A percentile compares a stretch with the other conserved stretches of the same genome.
These are phyloP conservation scores for Calonectria multiphialidica DNA, from an alignment of 2,329 filamentous ascomycete species.

Conservation along the genomic window DNA sequence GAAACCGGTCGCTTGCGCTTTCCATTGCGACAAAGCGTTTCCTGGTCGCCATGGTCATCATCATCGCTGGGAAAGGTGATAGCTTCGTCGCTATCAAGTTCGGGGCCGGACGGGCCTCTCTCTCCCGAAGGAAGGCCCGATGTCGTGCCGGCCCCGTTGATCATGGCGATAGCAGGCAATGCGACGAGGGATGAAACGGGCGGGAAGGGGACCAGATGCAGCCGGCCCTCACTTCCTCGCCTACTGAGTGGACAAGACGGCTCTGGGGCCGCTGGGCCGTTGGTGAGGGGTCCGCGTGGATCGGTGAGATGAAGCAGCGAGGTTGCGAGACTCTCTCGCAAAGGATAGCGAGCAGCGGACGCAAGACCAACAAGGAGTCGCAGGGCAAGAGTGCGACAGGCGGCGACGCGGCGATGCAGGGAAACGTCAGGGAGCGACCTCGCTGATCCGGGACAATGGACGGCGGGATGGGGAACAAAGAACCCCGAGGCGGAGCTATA, in stretches of 20 bases:
- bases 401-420: conserved; percentile 21
- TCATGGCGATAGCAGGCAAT: conserved; percentile 36
- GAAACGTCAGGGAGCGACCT: conserved; percentile 19
- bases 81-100: conserved; percentile 62
- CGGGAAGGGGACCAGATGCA: conserved; percentile 14
- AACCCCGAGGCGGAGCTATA: conserved; percentile 21
- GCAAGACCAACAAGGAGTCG: not conserved
- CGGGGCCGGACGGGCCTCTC: conserved; percentile 48
- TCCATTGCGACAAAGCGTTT: conserved; percentile 47
- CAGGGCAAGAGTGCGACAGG: conserved; percentile 5
- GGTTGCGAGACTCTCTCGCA: conserved; percentile 7
- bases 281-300: conserved; percentile 6
- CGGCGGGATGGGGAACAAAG: conserved; percentile 25
- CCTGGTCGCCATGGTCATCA: conserved; percentile 60
- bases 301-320: conserved; percentile 29
- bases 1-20: conserved; percentile 73
- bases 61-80: conserved; percentile 51
- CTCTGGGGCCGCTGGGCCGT: conserved; percentile 10
- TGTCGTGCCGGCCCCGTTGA: conserved; percentile 42
- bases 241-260: conserved; percentile 6
- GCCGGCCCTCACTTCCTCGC: conserved; percentile 13
- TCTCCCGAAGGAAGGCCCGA: conserved; percentile 45
- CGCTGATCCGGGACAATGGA: conserved; percentile 30
- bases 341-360: not conserved
- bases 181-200: conserved; percentile 10